Base-by-base conservation (phyloP, 257 asterid species). In the Primulina huaijiensis region DNA sequence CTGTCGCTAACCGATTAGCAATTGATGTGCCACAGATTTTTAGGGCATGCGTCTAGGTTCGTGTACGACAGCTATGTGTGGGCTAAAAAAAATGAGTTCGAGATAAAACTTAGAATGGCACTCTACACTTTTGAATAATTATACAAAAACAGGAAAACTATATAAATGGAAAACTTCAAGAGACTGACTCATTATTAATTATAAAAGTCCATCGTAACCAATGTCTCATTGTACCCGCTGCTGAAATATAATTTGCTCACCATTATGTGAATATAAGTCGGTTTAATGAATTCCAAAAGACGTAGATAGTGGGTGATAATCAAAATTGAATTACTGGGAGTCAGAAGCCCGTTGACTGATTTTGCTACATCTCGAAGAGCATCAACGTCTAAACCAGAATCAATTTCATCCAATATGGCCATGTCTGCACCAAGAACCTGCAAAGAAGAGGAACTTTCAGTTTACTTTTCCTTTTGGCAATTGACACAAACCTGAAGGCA, bases 341-440 rank as follows among this genome's bases (percentile, higher is more conserved):
- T 88, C 61, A 78, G 75, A 76, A 94, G 85, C n/a, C 81, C 76
- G 62, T 92, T 92, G 69, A 94, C 92, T 72, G 98, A 95, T 68
- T 83, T 81, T 68, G 98, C 97, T 31, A 94, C 94, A 69, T 94
- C 99, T 74, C 76, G 87, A 76, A 94, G 95, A 74, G 99, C 98
- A 60, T 94, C 99, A 29, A 94, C 97, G 43, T 94, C 99, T 85
- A 94, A 84, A 75, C 99, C 98, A 62, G 99, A 94, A 83, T 94
- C 99, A 61, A 94, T 92, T 81, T 94, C 99, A 79, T 94, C 99
- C 65, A 94, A 71, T 65, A 92, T 86, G 62, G 90, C 90, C 85
- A 88, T 76, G 50, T 94, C 98, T 56, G 99, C 98, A 77, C 98
- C 98, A 35, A 94, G 94, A 76, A 92, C 98, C 99, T 92, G 89